Conservation (phyloP, 208 protist species). For the Acanthamoeba triangularis region DNA sequence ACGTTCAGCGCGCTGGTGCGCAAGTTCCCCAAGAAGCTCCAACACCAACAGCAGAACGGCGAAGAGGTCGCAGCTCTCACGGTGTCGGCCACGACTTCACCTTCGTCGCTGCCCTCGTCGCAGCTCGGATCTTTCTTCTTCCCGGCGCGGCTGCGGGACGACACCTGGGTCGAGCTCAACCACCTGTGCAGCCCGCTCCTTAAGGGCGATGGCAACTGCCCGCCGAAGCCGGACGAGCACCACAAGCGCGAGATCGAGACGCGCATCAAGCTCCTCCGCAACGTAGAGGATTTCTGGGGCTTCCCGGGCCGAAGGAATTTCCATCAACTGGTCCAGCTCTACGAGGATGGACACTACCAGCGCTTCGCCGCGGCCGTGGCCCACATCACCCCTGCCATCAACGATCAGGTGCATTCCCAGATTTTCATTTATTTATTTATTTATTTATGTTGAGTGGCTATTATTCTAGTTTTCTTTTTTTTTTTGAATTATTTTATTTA, state of each 20-base stretch:
- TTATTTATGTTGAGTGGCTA: neutral
- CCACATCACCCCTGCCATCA: constrained; percentile 33
- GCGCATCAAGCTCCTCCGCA: neutral
- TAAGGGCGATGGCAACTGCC: neutral
- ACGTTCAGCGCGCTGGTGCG: constrained; percentile 33
- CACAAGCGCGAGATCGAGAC: constrained; percentile 21
- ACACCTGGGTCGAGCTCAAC: constrained; percentile 60
- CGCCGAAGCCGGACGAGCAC: neutral
- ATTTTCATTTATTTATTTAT: neutral
- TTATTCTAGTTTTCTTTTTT: neutral
- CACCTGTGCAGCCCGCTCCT: constrained; percentile 28
- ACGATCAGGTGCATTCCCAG: neutral
- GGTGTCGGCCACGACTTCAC: neutral
- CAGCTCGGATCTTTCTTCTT: constrained; percentile 61
- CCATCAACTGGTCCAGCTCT: constrained; percentile 14
- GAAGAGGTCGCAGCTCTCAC: neutral
- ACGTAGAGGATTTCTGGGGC: constrained; percentile 48
- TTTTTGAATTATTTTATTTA: neutral
- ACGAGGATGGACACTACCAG: constrained; percentile 26
- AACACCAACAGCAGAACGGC: neutral
- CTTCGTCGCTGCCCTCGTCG: neutral
- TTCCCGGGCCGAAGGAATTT: constrained; percentile 36
- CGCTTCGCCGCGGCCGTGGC: constrained; percentile 8
- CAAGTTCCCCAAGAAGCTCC: constrained; percentile 46
- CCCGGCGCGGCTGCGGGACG: constrained; percentile 31